A percentile compares a stretch with the other conserved stretches of the same genome.
phyloP scores from a whole-genome alignment of 306 rosid genomes.

The Ochetophila trinervis region DNA sequence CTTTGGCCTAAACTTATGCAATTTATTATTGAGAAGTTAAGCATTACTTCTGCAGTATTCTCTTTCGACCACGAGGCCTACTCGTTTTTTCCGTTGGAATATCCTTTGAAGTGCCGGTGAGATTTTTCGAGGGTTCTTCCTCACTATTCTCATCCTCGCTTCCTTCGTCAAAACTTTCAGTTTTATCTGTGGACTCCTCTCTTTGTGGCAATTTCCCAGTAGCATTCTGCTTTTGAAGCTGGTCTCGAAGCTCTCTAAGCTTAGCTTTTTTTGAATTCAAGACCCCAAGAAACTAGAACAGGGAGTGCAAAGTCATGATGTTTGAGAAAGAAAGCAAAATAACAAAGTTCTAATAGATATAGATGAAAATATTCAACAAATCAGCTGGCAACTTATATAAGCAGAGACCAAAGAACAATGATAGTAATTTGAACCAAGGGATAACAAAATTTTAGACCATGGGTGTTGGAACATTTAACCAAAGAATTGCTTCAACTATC shows the following conservation, averaged over 20 bases:
- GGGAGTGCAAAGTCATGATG: slow-evolving; percentile 20
- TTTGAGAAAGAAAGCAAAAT: background rate
- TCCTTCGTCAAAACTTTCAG: slow-evolving; percentile 61
- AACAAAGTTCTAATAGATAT: too few species aligned
- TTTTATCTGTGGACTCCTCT: slow-evolving; percentile 62
- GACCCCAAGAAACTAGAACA: slow-evolving; percentile 70
- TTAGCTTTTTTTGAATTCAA: slow-evolving; percentile 84
- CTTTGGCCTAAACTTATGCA: background rate
- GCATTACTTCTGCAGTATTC: slow-evolving; percentile 24
- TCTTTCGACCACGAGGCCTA: slow-evolving; percentile 42
- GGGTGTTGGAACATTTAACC: too few species aligned
- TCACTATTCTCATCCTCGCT: slow-evolving; percentile 41
- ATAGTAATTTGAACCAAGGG: too few species aligned
- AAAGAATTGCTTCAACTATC: too few species aligned
- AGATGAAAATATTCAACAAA: too few species aligned
- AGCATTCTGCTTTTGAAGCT: slow-evolving; percentile 37
- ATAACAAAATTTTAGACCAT: too few species aligned
- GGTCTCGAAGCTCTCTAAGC: slow-evolving; percentile 68
- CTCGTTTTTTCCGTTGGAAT: slow-evolving; percentile 25
- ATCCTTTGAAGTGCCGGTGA: slow-evolving; percentile 40
- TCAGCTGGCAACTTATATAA: too few species aligned
- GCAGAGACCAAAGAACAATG: too few species aligned
- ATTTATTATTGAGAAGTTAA: slow-evolving; percentile 8
- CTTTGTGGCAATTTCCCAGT: slow-evolving; percentile 52
- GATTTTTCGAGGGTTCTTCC: slow-evolving; percentile 33